Conservation (phyloP, 75 land plant species). For the Larix kaempferi region DNA sequence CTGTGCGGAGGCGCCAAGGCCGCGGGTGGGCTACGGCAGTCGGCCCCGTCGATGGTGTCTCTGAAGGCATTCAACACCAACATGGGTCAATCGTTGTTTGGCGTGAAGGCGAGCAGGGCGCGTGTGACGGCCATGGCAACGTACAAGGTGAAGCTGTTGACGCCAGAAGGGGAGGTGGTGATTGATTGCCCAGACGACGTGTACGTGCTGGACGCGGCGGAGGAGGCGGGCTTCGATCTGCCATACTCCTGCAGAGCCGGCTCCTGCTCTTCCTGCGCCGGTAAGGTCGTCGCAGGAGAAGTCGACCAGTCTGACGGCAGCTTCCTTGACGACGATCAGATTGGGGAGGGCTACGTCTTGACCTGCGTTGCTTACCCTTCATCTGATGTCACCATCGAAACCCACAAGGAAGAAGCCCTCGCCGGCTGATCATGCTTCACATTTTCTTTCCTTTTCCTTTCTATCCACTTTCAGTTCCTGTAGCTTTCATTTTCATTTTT, state of each 20-base stretch:
- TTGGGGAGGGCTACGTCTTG: conserved; percentile 58
- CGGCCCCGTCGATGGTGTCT: conserved; percentile 5
- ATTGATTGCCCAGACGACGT: conserved; percentile 49
- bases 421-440: background rate
- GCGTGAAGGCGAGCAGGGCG: conserved; percentile 20
- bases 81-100: conserved; percentile 16
- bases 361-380: conserved; percentile 79
- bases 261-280: conserved; percentile 93
- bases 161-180: conserved; percentile 47
- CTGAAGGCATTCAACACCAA: conserved; percentile 4
- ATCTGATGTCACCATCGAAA: conserved; percentile 46
- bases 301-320: conserved; percentile 70
- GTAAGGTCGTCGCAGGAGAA: conserved; percentile 42
- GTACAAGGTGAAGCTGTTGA: conserved; percentile 74
- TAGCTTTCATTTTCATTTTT: no score
- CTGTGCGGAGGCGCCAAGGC: background rate
- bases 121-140: conserved; percentile 54
- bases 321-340: conserved; percentile 86
- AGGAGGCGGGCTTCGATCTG: conserved; percentile 68
- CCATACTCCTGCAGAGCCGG: conserved; percentile 98
- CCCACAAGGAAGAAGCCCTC: conserved; percentile 81
- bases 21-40: background rate
- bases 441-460: no score
- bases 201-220: conserved; percentile 77
- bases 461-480: no score